Evolutionary conservation across 345 rosid species (phyloP), one percentile per base, ranked within the genome.

Genomic region (Salix purpurea): DNA sequence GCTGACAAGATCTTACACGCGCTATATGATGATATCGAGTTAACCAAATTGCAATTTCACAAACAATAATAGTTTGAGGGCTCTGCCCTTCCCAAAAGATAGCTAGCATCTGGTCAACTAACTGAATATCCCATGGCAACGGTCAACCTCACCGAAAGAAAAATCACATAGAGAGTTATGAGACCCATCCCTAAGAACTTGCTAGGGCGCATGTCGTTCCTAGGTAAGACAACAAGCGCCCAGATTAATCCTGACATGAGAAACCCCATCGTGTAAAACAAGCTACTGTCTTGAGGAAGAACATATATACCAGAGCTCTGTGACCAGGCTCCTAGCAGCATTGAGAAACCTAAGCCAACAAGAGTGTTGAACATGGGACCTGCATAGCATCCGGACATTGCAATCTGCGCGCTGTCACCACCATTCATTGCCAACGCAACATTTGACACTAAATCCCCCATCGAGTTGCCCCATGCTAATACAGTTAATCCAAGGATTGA

Each of bases 321-420:
- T 8, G 92, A 85, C 91, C 91, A 90, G 62, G 97, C 89, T 21
- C 93, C 97, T 0, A 90, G 82, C 79, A 94, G 84, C 91, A 94
- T 77, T 12, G 94, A 89, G 64, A 89, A 64, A 11, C 98, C 97
- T 71, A 94, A 76, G 26, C 98, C 97, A 42, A 90, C 82, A 42
- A 92, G 90, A 2, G 93, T 92, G 85, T 94, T 91, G 88, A 94
- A 91, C 97, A 94, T 94, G 26, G 97, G 98, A 79, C 98, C 98
- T 24, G 98, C 98, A 74, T 92, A 94, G 82, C 97, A 92, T 67
- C 98, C 98, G 0, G 97, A 94, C 61, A 90, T 64, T 4, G 98
- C 97, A 69, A 94, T 94, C 80, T 94, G 97, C 61, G 86, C 86
- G 9, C 96, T 82, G 70, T 92, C 97, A 4, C 88, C 94, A 18